Percentiles rank a stretch among this genome's conserved stretches.
phyloP scores from a whole-genome alignment of 1,284 basidiomycete genomes.

The Marasmius fiardii region DNA sequence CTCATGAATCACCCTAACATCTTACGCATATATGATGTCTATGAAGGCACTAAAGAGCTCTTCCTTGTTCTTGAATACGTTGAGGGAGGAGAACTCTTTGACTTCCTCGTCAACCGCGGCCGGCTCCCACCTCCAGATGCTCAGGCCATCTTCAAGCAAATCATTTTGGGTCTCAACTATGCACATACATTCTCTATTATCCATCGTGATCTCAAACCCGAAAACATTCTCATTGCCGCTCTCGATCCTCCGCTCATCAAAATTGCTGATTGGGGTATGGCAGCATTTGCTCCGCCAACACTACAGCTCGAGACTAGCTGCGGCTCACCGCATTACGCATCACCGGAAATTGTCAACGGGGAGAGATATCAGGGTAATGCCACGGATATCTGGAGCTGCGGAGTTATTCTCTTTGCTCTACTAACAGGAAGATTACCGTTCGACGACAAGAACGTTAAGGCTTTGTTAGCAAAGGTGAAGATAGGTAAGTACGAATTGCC shows the following conservation, averaged over 20 bases:
- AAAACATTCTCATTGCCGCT: slow-evolving; percentile 91
- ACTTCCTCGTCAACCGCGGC: slow-evolving; percentile 92
- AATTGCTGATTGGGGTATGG: slow-evolving; percentile 99
- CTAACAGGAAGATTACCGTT: slow-evolving; percentile 97
- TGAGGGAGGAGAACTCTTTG: slow-evolving; percentile 96
- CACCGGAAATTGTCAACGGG: slow-evolving; percentile 96
- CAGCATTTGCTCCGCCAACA: slow-evolving; percentile 80
- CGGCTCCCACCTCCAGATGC: slow-evolving; percentile 83
- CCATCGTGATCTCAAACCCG: slow-evolving; percentile 98
- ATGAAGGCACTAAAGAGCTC: slow-evolving; percentile 90
- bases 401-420: slow-evolving; percentile 99
- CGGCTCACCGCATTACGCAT: slow-evolving; percentile 97
- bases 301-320: slow-evolving; percentile 94
- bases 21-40: slow-evolving; percentile 95
- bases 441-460: slow-evolving; percentile 83
- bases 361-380: slow-evolving; percentile 91
- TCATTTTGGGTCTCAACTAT: slow-evolving; percentile 95
- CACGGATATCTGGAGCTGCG: slow-evolving; percentile 97
- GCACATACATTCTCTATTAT: slow-evolving; percentile 99
- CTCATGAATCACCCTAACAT: slow-evolving; percentile 98
- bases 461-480: slow-evolving; percentile 88
- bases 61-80: slow-evolving; percentile 98
- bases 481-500: slow-evolving; percentile 85
- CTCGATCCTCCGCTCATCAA: slow-evolving; percentile 86
- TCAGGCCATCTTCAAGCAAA: slow-evolving; percentile 94